phyloP scores from a whole-genome alignment of 495 filamentous ascomycete genomes.

The Ascodesmis nigricans region DNA sequence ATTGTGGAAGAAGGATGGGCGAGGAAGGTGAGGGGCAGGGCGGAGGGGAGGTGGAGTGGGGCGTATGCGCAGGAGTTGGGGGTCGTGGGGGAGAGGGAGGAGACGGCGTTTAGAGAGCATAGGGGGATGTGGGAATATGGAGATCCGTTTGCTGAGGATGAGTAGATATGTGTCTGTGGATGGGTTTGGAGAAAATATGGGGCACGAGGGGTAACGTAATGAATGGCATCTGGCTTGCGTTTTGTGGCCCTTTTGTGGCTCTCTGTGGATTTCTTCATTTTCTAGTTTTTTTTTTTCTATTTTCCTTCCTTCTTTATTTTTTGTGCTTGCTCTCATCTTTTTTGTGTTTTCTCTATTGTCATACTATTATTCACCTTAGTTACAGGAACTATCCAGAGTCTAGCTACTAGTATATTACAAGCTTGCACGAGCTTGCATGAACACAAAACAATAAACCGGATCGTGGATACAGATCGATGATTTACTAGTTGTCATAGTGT shows the following conservation, averaged over 20 bases:
- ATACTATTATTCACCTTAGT: neutral
- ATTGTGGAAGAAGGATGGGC: constrained; percentile 63
- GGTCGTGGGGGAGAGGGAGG: constrained; percentile 32
- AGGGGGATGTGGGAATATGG: constrained; percentile 96
- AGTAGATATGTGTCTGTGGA: neutral
- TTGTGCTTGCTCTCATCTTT: neutral
- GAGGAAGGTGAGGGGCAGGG: too few species aligned
- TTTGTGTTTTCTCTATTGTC: neutral
- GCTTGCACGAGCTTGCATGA: neutral
- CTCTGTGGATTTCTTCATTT: too few species aligned
- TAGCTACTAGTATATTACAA: neutral
- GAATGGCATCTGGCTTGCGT: too few species aligned
- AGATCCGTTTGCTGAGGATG: constrained; percentile 69
- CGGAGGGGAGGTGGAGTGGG: too few species aligned
- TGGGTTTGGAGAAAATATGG: constrained; percentile 4
- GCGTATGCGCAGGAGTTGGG: neutral
- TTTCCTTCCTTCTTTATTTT: neutral
- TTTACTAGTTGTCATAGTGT: neutral
- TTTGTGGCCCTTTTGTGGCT: too few species aligned
- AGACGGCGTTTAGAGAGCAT: constrained; percentile 50
- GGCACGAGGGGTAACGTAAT: too few species aligned
- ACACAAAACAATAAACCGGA: neutral
- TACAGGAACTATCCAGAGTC: neutral
- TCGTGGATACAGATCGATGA: neutral
- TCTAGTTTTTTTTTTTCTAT: too few species aligned